Percentiles rank a stretch among this genome's conserved stretches.
Evolutionary conservation across 768 basidiomycete genomes (phyloP).

Genomic region (Lactarius quietus): DNA sequence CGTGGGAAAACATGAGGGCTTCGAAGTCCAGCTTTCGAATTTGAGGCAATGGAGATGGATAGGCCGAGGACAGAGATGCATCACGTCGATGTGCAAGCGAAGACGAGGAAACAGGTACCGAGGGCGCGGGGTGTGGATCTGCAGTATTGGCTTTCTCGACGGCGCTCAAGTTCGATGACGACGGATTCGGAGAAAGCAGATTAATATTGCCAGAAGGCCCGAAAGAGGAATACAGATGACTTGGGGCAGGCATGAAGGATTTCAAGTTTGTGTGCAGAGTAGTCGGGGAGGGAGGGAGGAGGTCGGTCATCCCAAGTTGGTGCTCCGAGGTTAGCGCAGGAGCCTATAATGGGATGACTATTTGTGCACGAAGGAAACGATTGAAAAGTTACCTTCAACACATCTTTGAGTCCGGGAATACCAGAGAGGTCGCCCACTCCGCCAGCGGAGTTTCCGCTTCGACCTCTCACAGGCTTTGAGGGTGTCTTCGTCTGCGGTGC

Average conservation of each 20-base stretch:
- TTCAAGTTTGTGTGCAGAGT: constrained; percentile 37
- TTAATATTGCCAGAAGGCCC: constrained; percentile 27
- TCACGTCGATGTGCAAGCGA: constrained; percentile 29
- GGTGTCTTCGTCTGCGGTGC: constrained; percentile 46
- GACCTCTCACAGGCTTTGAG: constrained; percentile 39
- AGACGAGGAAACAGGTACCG: constrained; percentile 22
- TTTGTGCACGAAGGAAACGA: neutral
- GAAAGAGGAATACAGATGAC: constrained; percentile 35
- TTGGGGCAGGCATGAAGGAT: constrained; percentile 39
- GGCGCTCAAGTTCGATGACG: neutral
- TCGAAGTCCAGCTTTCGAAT: constrained; percentile 70
- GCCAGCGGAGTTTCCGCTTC: constrained; percentile 48
- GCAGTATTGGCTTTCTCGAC: constrained; percentile 4
- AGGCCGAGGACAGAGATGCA: constrained; percentile 24
- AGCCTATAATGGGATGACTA: constrained; percentile 39
- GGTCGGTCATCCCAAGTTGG: constrained; percentile 61
- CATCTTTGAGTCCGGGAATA: constrained; percentile 65
- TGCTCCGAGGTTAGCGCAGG: constrained; percentile 67
- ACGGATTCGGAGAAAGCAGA: constrained; percentile 2
- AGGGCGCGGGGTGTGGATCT: constrained; percentile 14
- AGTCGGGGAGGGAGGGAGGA: constrained; percentile 73
- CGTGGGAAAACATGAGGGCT: constrained; percentile 48
- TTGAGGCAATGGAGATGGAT: constrained; percentile 33
- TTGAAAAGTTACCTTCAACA: constrained; percentile 52
- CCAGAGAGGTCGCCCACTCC: constrained; percentile 38